Conservation (phyloP, 305 asterid genomes). For the Fraxinus sp. region DNA sequence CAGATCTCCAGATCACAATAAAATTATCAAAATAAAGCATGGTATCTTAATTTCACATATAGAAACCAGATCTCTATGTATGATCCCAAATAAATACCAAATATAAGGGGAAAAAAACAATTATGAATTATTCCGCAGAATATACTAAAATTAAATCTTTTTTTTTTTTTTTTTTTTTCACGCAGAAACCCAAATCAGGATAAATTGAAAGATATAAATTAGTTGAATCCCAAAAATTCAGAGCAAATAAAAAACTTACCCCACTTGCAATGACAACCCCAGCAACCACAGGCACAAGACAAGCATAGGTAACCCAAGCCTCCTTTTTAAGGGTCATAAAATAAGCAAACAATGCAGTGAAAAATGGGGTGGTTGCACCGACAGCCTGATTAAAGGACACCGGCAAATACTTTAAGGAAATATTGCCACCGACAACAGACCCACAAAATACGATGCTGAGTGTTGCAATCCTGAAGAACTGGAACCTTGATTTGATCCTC, state of each 20-base stretch:
- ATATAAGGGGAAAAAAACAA: neutral
- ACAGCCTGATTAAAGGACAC: constrained; percentile 96
- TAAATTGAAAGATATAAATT: neutral
- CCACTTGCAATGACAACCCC: constrained; percentile 97
- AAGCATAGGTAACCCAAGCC: constrained; percentile 78
- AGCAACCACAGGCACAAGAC: constrained; percentile 86
- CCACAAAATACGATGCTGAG: constrained; percentile 83
- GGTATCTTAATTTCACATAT: neutral
- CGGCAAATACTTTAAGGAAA: constrained; percentile 66
- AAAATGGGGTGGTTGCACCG: constrained; percentile 94
- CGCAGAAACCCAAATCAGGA: constrained; percentile 4
- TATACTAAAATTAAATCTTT: too few species aligned
- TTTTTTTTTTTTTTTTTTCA: too few species aligned
- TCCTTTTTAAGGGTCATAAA: constrained; percentile 74
- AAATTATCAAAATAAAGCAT: neutral
- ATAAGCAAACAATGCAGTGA: constrained; percentile 89
- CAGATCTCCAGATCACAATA: neutral
- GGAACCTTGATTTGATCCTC: constrained; percentile 82
- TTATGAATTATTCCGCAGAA: neutral
- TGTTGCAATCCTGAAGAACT: constrained; percentile 65
- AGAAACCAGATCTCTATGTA: neutral
- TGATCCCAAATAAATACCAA: neutral
- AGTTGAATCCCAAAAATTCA: neutral
- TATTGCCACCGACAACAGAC: constrained; percentile 77
- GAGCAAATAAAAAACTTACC: constrained; percentile 39